Base-by-base conservation (phyloP, 305 asterid species). In the Fraxinus paxiana region DNA sequence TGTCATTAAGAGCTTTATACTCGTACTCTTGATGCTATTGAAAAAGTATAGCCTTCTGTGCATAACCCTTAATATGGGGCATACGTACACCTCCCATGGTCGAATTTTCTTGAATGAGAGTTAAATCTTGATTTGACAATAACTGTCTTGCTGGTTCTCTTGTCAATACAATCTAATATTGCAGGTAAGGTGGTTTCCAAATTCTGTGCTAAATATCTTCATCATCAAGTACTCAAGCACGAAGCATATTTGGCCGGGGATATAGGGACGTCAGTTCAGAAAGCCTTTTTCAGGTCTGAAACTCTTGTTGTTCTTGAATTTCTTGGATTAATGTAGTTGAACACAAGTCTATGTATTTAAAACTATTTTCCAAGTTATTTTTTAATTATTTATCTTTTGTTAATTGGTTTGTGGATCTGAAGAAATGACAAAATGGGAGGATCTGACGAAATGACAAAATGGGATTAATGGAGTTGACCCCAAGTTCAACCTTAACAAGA, bases 151-250 rank as follows among this genome's bases (percentile, higher is more conserved):
- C 41, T 69, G 38, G 41, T 69, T 69, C 74, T 24, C 37, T 65
- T 65, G 37, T 65, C 72, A 26, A 54, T 73, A 20, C 48, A 67
- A 38, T 84, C n/a, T 59, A 33, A 35, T 61, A 56, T 86, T 88
- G 69, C 93, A 95, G 98, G 97, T 71, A 93, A 93, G 87, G 99
- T 92, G 76, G 99, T 95, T 24, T 94, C 99, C 85, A 95, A 93
- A 87, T 95, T 95, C 88, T 93, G 96, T 86, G 97, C 98, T 38
- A 95, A 95, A 90, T 92, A 82, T 84, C 99, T 95, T 85, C 99
- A 95, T 85, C 97, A 90, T 77, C 96, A 93, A 88, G 93, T 95
- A 87, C 93, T 92, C 86, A 93, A 92, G 88, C 90, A 91, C 80
- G 98, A 93, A 86, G 92, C 98, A 71, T 95, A 95, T 86, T 82